These are phyloP conservation scores for Reticulascus tulasneorum DNA, from an alignment of 2,329 filamentous ascomycete genomes.

Conservation along the genomic window DNA sequence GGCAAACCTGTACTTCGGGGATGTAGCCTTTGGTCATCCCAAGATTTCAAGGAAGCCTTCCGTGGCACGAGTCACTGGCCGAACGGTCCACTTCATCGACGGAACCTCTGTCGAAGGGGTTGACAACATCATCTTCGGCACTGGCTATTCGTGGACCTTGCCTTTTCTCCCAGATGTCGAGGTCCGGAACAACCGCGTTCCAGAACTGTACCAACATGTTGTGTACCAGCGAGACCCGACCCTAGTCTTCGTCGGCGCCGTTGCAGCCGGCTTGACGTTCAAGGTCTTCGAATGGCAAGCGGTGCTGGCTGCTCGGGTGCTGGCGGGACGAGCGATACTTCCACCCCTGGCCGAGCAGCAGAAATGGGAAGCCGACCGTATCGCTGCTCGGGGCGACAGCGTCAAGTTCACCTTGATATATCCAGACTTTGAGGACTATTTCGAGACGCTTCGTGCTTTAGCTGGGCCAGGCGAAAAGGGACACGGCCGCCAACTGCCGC, in stretches of 20 bases:
- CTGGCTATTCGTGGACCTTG: constrained; percentile 61
- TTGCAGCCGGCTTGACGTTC: constrained; percentile 57
- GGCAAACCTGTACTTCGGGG: constrained; percentile 53
- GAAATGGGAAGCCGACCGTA: constrained; percentile 54
- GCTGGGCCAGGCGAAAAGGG: constrained; percentile 41
- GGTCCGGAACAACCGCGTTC: constrained; percentile 51
- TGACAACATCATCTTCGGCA: constrained; percentile 63
- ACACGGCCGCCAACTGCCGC: constrained; percentile 40
- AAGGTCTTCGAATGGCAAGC: constrained; percentile 68
- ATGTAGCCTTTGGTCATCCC: constrained; percentile 57
- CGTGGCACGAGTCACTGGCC: constrained; percentile 39
- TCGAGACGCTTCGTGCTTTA: constrained; percentile 49
- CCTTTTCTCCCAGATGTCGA: constrained; percentile 54
- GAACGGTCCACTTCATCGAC: constrained; percentile 53
- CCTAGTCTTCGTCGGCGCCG: constrained; percentile 56
- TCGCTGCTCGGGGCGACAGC: constrained; percentile 52
- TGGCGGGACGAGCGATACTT: constrained; percentile 49
- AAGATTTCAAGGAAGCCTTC: constrained; percentile 42
- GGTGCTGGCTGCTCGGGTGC: constrained; percentile 54
- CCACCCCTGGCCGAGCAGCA: constrained; percentile 46
- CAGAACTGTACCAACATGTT: constrained; percentile 54
- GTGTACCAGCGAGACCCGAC: constrained; percentile 52
- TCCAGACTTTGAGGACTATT: constrained; percentile 63
- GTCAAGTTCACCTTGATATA: constrained; percentile 52
- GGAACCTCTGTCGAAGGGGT: constrained; percentile 48